phyloP scores from a whole-genome alignment of 1,284 basidiomycete species.

The Tranzscheliella williamsii region DNA sequence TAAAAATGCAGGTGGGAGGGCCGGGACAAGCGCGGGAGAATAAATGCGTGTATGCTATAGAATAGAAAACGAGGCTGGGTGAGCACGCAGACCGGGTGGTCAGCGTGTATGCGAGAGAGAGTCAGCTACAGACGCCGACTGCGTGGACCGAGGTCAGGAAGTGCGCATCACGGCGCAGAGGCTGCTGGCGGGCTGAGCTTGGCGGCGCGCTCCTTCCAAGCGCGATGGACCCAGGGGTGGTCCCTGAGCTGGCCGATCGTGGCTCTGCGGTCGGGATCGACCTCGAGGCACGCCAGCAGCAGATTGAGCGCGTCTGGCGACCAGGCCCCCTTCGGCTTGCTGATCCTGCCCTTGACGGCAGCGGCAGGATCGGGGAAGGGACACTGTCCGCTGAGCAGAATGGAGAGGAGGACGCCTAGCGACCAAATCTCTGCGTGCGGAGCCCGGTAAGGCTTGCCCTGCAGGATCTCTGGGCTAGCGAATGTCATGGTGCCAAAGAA shows the following conservation, averaged over 20 bases:
- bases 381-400: conserved; percentile 80
- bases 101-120: no score
- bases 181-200: conserved; percentile 7
- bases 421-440: conserved; percentile 87
- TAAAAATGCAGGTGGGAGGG: no score
- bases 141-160: no score
- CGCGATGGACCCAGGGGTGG: conserved; percentile 73
- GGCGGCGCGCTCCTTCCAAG: conserved; percentile 43
- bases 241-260: conserved; percentile 73
- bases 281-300: conserved; percentile 74
- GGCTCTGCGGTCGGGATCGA: conserved; percentile 71
- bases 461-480: conserved; percentile 72
- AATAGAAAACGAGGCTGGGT: no score
- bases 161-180: not conserved
- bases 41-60: no score
- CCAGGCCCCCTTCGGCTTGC: conserved; percentile 39
- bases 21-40: no score
- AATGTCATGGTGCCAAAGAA: conserved; percentile 58
- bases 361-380: conserved; percentile 77
- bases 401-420: conserved; percentile 83
- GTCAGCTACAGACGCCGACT: no score
- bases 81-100: no score
- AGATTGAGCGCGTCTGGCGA: conserved; percentile 65
- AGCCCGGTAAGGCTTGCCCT: conserved; percentile 69
- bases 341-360: conserved; percentile 66